Evolutionary conservation across 805 yeast species (phyloP), one percentile per base, ranked within the genome.

Genomic region (Candida vaughaniae): DNA sequence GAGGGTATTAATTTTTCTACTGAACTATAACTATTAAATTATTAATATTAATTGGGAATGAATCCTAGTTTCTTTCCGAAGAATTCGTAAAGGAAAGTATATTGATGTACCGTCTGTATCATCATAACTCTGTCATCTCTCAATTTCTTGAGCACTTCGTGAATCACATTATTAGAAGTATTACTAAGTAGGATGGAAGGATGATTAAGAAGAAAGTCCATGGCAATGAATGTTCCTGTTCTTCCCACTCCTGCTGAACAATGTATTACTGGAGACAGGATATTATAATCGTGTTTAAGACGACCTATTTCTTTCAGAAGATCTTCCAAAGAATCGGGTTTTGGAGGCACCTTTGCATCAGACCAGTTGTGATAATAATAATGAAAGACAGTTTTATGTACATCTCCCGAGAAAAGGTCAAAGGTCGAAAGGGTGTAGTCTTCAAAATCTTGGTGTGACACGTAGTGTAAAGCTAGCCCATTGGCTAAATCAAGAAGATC

Each of bases 171-270:
- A 11, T 29, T 34, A 10, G 31, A 11, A 8, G 18, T 26, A 14
- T 26, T 16, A 16, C 36, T 31, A 8, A 25, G 33, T 16, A 29
- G 14, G 18, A 22, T 12, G 8, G 27, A 15, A 2, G 14, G 27
- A 9, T 38, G 48, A 43, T 26, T 48, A 49, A 53, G 33, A 39
- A 67, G 40, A 47, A 60, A 64, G 52, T 58, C 71, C 42, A 58
- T 47, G 5, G 66, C 65, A 25, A 62, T 63, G 36, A 63, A 60
- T 0, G 70, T 62, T 2, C 71, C 71, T 1, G 74, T 65, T 42
- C 76, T 49, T 3, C 76, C 76, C 1, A 70, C 75, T 0, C 76
- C 76, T 5, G 76, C 76, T 5, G 75, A 69, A 36, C 76, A 71
- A 44, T 71, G 75, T 10, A 60, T 44, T 11, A 56, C 54, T 11